Percentiles rank a stretch among this genome's conserved stretches.
phyloP scores from a whole-genome alignment of 108 stramenopile genomes.

The Cyclotella sp. region DNA sequence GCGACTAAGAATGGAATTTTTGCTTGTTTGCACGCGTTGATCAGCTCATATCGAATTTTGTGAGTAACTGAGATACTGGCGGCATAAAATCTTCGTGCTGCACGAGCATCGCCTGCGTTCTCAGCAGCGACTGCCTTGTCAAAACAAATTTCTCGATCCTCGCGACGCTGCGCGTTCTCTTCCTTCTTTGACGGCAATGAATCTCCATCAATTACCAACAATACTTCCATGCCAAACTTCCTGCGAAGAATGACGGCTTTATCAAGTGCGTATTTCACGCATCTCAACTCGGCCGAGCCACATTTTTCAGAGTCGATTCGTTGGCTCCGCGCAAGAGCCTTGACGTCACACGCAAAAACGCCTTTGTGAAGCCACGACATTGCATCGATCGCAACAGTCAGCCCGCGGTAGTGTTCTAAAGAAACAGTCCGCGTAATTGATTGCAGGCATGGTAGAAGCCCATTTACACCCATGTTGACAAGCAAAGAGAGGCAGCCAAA shows the following conservation, averaged over 20 bases:
- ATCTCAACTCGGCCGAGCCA: constrained; percentile 41
- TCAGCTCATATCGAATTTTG: constrained; percentile 60
- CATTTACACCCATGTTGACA: constrained; percentile 62
- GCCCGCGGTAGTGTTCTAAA: constrained; percentile 55
- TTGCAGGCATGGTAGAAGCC: constrained; percentile 55
- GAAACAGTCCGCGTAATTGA: constrained; percentile 49
- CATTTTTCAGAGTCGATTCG: constrained; percentile 12
- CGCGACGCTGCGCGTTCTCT: constrained; percentile 60
- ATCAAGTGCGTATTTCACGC: constrained; percentile 54
- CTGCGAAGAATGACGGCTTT: constrained; percentile 57
- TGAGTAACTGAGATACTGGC: constrained; percentile 65
- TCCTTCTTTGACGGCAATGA: constrained; percentile 69
- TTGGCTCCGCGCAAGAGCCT: constrained; percentile 46
- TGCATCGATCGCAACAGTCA: constrained; percentile 63
- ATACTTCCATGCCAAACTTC: constrained; percentile 57
- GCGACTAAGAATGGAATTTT: constrained; percentile 71
- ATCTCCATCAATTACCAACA: constrained; percentile 86
- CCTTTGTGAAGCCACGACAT: constrained; percentile 67
- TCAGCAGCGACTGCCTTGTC: constrained; percentile 52
- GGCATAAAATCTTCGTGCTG: constrained; percentile 60
- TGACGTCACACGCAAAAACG: constrained; percentile 54
- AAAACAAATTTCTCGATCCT: constrained; percentile 53
- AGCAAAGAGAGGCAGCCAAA: neutral
- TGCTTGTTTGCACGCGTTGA: constrained; percentile 43
- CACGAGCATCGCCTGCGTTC: constrained; percentile 58